Base-by-base conservation (phyloP, 371 early-diverging fungal genomes). In the Dichotomocladium elegans region DNA sequence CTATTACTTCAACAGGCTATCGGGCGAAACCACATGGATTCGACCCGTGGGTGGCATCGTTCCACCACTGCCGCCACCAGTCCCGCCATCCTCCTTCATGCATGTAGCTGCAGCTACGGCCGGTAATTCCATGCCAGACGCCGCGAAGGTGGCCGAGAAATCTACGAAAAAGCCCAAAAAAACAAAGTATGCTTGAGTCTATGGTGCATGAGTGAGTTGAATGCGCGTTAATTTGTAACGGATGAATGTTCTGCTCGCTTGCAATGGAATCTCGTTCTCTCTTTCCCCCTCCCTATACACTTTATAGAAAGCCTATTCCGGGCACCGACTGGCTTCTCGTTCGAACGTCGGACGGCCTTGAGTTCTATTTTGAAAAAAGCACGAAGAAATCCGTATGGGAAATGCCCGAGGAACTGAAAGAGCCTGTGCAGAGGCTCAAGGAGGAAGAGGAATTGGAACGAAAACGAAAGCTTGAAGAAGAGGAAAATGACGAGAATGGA, bases 241-340 rank as follows among this genome's bases (percentile, higher is more conserved):
- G 29, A 30, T 15, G 10, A 47, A 19, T 25, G 15, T 8, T 25
- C 26, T 17, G 6, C 26, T 29, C 7, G 15, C 31, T n/a, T 22
- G 4, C 25, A 43, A 24, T 41, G 24, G 19, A 43, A n/a, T n/a
- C n/a, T n/a, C n/a, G n/a, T n/a, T n/a, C n/a, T n/a, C n/a, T n/a
- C n/a, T n/a, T n/a, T n/a, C n/a, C n/a, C n/a, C n/a, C n/a, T n/a
- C n/a, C n/a, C n/a, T n/a, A n/a, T n/a, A n/a, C n/a, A n/a, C n/a
- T n/a, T 26, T 22, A 34, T 63, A 85, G 86, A 49, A 81, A 74
- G 24, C 77, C 74, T 43, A 81, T 92, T 33, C 82, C 88, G 34
- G 78, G 80, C n/a, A 81, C 89, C 1, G 60, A 68, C 4, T 92
- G 93, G 93, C 74, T 80, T 41, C 80, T 92, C 51, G 83, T 90